These are phyloP conservation scores for Vitis hybrid DNA, from an alignment of 177 flowering plant genomes.

Conservation along the genomic window DNA sequence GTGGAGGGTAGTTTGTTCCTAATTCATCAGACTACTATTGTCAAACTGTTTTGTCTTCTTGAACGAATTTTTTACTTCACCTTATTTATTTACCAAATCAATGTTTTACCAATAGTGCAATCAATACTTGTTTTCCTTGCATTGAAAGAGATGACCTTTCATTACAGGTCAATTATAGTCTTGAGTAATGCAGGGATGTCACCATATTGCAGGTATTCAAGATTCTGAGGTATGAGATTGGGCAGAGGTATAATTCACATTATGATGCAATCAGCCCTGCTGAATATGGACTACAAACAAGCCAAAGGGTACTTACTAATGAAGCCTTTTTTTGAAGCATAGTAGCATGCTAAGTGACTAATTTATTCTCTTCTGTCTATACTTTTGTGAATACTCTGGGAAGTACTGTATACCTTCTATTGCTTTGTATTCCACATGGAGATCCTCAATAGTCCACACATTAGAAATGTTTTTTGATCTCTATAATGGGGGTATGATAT, in stretches of 20 bases:
- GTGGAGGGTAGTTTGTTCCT: too few relatives aligned
- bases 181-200: slow-evolving; percentile 27
- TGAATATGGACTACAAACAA: slow-evolving; percentile 84
- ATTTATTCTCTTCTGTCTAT: background rate
- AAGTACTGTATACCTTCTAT: background rate
- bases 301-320: slow-evolving; percentile 68
- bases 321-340: background rate
- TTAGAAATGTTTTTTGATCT: background rate
- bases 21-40: too few relatives aligned
- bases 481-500: too few relatives aligned
- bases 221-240: slow-evolving; percentile 75
- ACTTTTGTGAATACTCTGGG: background rate
- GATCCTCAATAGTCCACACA: too few relatives aligned
- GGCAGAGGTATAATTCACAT: slow-evolving; percentile 82
- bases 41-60: background rate
- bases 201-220: slow-evolving; percentile 77
- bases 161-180: slow-evolving; percentile 1
- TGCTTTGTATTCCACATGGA: background rate
- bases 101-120: too few relatives aligned
- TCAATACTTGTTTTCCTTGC: background rate
- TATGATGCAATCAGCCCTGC: slow-evolving; percentile 84
- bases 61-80: background rate
- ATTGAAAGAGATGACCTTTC: slow-evolving; percentile 2
- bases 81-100: background rate
- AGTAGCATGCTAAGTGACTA: too few relatives aligned